phyloP scores from a whole-genome alignment of 2,329 filamentous ascomycete genomes.

The Monosporascus sp. region DNA sequence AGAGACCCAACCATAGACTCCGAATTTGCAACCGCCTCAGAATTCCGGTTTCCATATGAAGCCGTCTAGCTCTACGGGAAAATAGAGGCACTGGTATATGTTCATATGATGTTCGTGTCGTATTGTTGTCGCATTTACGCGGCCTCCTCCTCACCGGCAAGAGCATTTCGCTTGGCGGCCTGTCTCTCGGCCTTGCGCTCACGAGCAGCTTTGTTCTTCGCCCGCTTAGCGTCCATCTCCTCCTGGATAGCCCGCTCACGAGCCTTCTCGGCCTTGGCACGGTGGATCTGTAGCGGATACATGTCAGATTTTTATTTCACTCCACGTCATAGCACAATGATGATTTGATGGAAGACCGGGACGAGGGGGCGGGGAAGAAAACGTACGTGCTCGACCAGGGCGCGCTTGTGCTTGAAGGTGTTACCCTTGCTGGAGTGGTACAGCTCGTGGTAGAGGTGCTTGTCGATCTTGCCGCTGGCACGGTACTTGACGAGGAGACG shows the following conservation, averaged over 20 bases:
- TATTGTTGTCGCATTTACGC: constrained; percentile 35
- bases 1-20: constrained; percentile 46
- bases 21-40: constrained; percentile 33
- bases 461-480: constrained; percentile 99
- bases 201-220: constrained; percentile 99
- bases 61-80: constrained; percentile 20
- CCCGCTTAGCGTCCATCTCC: constrained; percentile 99
- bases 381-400: constrained; percentile 99
- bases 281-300: constrained; percentile 76
- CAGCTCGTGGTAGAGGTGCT: constrained; percentile 99
- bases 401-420: constrained; percentile 99
- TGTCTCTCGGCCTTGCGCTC: constrained; percentile 96
- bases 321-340: background rate
- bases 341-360: background rate
- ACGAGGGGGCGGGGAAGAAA: constrained; percentile 10
- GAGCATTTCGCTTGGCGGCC: constrained; percentile 82
- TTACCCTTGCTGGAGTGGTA: constrained; percentile 99
- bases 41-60: constrained; percentile 24
- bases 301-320: constrained; percentile 7
- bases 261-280: constrained; percentile 98
- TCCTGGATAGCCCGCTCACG: constrained; percentile 96
- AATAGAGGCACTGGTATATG: constrained; percentile 17
- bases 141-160: constrained; percentile 66
- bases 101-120: constrained; percentile 19
- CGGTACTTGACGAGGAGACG: constrained; percentile 99